phyloP scores from a whole-genome alignment of 768 basidiomycete species.

The Tylopilus vinaceipallidus region DNA sequence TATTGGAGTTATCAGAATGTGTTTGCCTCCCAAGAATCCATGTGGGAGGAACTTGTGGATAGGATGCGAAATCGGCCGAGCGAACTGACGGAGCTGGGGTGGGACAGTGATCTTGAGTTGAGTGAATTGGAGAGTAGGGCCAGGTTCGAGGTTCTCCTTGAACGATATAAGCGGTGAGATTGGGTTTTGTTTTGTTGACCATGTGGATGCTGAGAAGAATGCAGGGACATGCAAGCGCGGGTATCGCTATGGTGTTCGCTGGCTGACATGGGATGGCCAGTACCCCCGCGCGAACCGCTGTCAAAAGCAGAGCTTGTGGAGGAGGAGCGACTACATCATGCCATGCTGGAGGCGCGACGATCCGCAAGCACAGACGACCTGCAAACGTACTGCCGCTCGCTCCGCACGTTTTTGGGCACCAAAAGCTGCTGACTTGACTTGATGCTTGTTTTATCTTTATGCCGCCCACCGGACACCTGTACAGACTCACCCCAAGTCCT shows the following conservation, averaged over 20 bases:
- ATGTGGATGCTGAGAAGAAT: constrained; percentile 1
- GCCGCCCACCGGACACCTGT: not conserved
- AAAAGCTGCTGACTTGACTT: constrained; percentile 35
- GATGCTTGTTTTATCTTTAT: not conserved
- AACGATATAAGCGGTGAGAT: constrained; percentile 54
- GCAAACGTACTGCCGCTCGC: constrained; percentile 53
- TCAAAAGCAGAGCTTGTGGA: constrained; percentile 70
- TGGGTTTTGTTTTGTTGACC: not conserved
- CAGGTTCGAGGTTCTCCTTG: constrained; percentile 58
- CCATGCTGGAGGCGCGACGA: constrained; percentile 57
- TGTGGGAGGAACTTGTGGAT: constrained; percentile 74
- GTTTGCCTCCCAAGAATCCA: constrained; percentile 66
- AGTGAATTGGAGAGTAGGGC: constrained; percentile 54
- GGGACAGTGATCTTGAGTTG: constrained; percentile 67
- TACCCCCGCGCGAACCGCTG: constrained; percentile 59
- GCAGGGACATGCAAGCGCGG: constrained; percentile 65
- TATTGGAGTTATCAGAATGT: constrained; percentile 61
- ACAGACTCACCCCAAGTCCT: constrained; percentile 7
- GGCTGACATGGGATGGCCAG: constrained; percentile 54
- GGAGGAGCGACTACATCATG: constrained; percentile 59
- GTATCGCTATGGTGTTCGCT: constrained; percentile 64
- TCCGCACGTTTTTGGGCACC: constrained; percentile 60
- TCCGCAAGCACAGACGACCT: constrained; percentile 52
- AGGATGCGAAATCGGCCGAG: constrained; percentile 55
- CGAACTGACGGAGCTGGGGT: constrained; percentile 57